phyloP scores from a whole-genome alignment of 768 basidiomycete genomes.

The Boletus sp. region DNA sequence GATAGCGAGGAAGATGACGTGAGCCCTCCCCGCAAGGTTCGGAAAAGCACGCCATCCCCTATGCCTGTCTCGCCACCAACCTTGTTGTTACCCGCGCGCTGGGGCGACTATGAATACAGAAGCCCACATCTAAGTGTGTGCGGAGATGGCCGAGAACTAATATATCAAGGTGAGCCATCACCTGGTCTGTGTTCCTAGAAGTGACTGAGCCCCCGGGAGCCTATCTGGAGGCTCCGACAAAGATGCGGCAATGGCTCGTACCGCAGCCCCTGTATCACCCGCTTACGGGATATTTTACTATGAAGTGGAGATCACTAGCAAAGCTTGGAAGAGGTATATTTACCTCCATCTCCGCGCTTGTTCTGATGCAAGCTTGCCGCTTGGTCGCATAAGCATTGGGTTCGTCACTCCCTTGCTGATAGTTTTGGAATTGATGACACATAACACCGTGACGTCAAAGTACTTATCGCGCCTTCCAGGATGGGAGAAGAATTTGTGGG shows the following conservation, averaged over 20 bases:
- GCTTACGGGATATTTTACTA: conserved; percentile 94
- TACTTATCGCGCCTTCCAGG: conserved; percentile 81
- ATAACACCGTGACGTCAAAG: conserved; percentile 47
- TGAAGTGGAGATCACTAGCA: conserved; percentile 81
- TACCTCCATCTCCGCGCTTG: background rate
- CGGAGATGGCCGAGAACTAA: conserved; percentile 68
- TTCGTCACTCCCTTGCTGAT: conserved; percentile 32
- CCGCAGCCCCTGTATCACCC: conserved; percentile 73
- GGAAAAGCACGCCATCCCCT: conserved; percentile 22
- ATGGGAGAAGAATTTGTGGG: conserved; percentile 85
- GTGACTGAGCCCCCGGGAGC: conserved; percentile 37
- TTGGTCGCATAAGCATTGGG: conserved; percentile 80
- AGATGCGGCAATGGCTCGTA: conserved; percentile 82
- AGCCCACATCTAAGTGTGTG: conserved; percentile 58
- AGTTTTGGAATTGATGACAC: conserved; percentile 10
- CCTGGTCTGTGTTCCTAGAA: background rate
- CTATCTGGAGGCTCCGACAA: conserved; percentile 60
- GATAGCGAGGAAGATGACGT: conserved; percentile 72
- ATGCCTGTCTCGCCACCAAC: conserved; percentile 33
- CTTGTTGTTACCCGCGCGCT: conserved; percentile 68
- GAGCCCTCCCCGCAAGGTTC: conserved; percentile 45
- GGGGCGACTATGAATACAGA: conserved; percentile 72
- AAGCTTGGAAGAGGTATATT: conserved; percentile 73
- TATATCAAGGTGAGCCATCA: conserved; percentile 54
- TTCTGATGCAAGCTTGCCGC: conserved; percentile 16